Evolutionary conservation across 177 flowering plant genomes (phyloP).

Genomic region (Telopea speciosissima): DNA sequence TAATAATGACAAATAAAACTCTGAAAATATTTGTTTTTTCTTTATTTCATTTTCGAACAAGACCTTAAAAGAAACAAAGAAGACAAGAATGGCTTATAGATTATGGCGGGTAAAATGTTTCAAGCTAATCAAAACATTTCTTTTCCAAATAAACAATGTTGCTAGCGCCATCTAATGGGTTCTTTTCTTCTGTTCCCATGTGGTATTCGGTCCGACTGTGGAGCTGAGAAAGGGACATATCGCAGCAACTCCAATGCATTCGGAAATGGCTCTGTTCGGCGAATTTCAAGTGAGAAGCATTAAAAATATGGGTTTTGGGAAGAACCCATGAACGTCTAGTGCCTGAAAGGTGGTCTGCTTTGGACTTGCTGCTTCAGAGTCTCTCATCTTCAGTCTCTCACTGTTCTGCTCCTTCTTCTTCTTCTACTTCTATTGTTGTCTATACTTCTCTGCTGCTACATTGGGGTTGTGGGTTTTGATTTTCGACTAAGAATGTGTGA

Average conservation of each 20-base stretch:
- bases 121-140: too few relatives aligned
- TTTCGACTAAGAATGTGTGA: neutral
- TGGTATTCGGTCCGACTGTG: neutral
- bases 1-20: too few relatives aligned
- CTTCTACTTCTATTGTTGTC: neutral
- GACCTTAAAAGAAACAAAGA: too few relatives aligned
- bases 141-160: too few relatives aligned
- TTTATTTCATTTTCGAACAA: too few relatives aligned
- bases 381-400: constrained; percentile 19
- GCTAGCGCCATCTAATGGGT: neutral
- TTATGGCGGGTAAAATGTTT: too few relatives aligned
- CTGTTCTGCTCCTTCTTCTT: constrained; percentile 22
- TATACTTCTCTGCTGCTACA: neutral
- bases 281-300: neutral
- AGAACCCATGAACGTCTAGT: neutral
- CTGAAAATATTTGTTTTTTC: too few relatives aligned
- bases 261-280: constrained; percentile 1
- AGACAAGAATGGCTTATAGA: too few relatives aligned
- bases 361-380: neutral
- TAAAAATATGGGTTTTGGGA: constrained; percentile 11
- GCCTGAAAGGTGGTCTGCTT: too few relatives aligned
- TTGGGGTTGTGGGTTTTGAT: constrained; percentile 12
- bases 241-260: constrained; percentile 18
- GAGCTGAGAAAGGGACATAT: neutral
- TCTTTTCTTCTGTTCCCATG: neutral